These are phyloP conservation scores for Arachis hypogaea DNA, from an alignment of 306 rosid genomes.

Conservation along the genomic window DNA sequence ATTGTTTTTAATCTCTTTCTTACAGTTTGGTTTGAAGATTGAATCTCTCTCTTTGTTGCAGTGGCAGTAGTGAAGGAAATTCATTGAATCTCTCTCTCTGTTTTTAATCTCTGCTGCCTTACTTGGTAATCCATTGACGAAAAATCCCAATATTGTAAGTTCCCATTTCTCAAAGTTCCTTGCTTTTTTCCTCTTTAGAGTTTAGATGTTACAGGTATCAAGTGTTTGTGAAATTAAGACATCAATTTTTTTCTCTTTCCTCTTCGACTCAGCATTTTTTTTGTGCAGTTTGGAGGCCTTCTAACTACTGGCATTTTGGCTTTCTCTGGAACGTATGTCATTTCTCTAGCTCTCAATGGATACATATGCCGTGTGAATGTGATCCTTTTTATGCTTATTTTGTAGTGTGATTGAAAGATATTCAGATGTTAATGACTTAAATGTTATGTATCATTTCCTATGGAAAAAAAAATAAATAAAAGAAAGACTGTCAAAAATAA, in stretches of 20 bases:
- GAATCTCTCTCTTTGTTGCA: too few species aligned
- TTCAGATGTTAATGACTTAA: too few species aligned
- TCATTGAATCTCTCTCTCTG: too few species aligned
- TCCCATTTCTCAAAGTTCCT: constrained; percentile 18
- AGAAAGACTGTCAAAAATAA: too few species aligned
- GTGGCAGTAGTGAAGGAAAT: too few species aligned
- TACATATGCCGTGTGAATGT: not conserved
- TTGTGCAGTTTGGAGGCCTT: constrained; percentile 88
- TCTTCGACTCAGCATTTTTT: not conserved
- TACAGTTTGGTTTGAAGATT: too few species aligned
- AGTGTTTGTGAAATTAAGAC: constrained; percentile 3
- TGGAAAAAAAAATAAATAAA: not conserved
- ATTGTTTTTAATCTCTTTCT: too few species aligned
- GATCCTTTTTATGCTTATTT: constrained; percentile 1
- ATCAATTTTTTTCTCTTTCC: not conserved
- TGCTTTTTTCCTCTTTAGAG: not conserved
- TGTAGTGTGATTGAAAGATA: not conserved
- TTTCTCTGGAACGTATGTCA: constrained; percentile 91
- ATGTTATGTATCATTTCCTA: not conserved
- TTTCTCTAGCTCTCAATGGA: constrained; percentile 11
- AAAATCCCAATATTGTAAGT: constrained; percentile 77
- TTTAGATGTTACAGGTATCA: not conserved
- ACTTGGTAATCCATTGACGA: constrained; percentile 75
- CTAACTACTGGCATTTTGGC: constrained; percentile 80
- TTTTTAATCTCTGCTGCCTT: constrained; percentile 58